A percentile compares a stretch with the other conserved stretches of the same genome.
These are phyloP conservation scores for Arachnomyces sp. DNA, from an alignment of 2,329 filamentous ascomycete species.

Conservation along the genomic window DNA sequence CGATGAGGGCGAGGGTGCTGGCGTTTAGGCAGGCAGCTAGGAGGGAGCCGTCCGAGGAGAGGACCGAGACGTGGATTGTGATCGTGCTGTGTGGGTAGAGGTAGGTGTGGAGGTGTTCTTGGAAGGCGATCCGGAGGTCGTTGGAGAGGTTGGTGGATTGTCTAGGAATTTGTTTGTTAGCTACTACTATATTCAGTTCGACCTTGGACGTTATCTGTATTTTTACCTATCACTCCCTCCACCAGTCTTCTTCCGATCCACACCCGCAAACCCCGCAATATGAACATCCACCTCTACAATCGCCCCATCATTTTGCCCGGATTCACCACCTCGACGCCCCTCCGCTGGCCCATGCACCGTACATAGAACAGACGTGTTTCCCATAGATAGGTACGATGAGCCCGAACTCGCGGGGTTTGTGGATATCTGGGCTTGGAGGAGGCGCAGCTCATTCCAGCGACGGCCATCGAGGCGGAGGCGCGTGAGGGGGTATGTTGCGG, in stretches of 20 bases:
- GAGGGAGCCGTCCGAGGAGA: conserved; percentile 82
- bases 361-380: conserved; percentile 94
- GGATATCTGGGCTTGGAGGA: conserved; percentile 78
- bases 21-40: conserved; percentile 88
- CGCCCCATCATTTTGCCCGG: conserved; percentile 46
- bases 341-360: conserved; percentile 82
- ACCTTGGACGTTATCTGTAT: no score
- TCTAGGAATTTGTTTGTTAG: conserved; percentile 37
- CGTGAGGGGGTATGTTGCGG: conserved; percentile 79
- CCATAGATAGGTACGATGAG: conserved; percentile 89
- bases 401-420: conserved; percentile 90
- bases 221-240: conserved; percentile 67
- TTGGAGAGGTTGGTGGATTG: conserved; percentile 51
- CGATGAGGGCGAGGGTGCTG: conserved; percentile 79
- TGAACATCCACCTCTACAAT: conserved; percentile 73
- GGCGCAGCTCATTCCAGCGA: conserved; percentile 93
- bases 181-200: not conserved
- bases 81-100: conserved; percentile 86
- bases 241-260: conserved; percentile 64
- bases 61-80: conserved; percentile 71
- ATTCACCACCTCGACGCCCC: conserved; percentile 43
- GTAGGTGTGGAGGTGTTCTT: conserved; percentile 70
- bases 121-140: conserved; percentile 68
- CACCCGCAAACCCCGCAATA: conserved; percentile 77
- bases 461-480: conserved; percentile 75